A percentile compares a stretch with the other conserved stretches of the same genome.
Conservation (phyloP, 2,329 filamentous ascomycete species). For the Clathrospora elynae region DNA sequence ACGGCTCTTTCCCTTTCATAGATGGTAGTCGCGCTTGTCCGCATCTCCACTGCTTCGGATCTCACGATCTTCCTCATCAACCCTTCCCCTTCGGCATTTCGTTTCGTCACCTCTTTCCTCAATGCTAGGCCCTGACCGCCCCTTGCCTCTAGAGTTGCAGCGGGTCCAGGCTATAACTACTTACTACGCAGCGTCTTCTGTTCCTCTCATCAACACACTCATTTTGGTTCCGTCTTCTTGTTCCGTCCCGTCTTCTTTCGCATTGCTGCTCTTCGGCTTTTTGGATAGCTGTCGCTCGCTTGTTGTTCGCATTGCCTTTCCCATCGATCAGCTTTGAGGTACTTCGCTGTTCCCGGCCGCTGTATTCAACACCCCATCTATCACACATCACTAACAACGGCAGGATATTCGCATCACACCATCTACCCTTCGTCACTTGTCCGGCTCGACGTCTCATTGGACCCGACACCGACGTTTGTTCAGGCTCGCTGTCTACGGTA, state of each 20-base stretch:
- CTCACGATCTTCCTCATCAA: conserved; percentile 12
- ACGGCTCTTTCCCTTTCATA: conserved; percentile 6
- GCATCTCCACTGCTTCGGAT: conserved; percentile 13
- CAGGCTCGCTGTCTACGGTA: conserved; percentile 13
- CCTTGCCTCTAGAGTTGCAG: conserved; percentile 26
- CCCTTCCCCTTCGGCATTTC: conserved; percentile 13
- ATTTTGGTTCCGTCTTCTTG: conserved; percentile 48
- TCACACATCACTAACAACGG: conserved; percentile 8
- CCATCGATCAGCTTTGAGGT: conserved; percentile 42
- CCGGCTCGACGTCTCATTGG: conserved; percentile 17
- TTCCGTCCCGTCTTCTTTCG: conserved; percentile 42
- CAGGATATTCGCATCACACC: conserved; percentile 48
- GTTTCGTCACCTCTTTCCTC: conserved; percentile 20
- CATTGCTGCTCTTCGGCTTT: conserved; percentile 45
- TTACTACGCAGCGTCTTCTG: conserved; percentile 8
- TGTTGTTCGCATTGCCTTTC: conserved; percentile 34
- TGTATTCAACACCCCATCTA: neutral
- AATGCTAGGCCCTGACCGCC: neutral
- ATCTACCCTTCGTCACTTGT: conserved; percentile 37
- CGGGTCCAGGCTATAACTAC: conserved; percentile 32
- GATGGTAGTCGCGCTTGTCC: conserved; percentile 8
- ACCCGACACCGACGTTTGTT: conserved; percentile 7
- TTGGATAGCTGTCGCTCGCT: conserved; percentile 49
- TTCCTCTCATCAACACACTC: conserved; percentile 40
- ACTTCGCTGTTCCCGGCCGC: conserved; percentile 13